A percentile compares a stretch with the other conserved stretches of the same genome.
Conservation (phyloP, 768 basidiomycete species). For the Pulveroboletus ravenelii region DNA sequence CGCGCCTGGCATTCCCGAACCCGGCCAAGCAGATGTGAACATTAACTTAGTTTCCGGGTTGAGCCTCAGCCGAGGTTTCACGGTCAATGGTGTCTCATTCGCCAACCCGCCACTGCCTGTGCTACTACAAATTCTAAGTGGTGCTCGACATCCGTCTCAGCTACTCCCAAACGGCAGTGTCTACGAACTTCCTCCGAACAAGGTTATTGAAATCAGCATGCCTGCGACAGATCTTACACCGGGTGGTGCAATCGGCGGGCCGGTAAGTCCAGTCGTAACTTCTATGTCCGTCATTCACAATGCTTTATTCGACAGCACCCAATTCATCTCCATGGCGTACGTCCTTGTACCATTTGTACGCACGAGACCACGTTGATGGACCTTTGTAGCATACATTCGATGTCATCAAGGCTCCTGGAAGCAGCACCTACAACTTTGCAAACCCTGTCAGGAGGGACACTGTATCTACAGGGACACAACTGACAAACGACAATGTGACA, state of each 20-base stretch:
- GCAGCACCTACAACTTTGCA: constrained; percentile 34
- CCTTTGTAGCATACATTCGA: constrained; percentile 34
- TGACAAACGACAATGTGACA: constrained; percentile 37
- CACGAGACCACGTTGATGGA: background rate
- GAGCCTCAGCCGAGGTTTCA: no score
- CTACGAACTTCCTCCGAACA: constrained; percentile 37
- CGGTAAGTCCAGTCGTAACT: constrained; percentile 7
- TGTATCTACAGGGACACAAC: constrained; percentile 25
- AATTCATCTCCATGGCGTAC: constrained; percentile 10
- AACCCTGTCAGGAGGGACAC: constrained; percentile 56
- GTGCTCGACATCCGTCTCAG: constrained; percentile 23
- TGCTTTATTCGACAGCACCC: no score
- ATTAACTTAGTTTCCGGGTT: no score
- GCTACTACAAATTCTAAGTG: no score
- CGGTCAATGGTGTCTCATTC: no score
- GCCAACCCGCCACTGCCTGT: no score
- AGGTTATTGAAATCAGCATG: constrained; percentile 43
- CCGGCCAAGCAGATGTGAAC: no score
- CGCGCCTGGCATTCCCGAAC: no score
- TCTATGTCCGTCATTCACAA: background rate
- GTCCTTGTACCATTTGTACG: background rate
- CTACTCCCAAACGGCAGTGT: constrained; percentile 41
- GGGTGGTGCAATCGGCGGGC: constrained; percentile 7
- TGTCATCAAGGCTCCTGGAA: constrained; percentile 39
- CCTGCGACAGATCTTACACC: constrained; percentile 9